Conservation (phyloP, 805 yeast species). For the Debaryomyces castellii region DNA sequence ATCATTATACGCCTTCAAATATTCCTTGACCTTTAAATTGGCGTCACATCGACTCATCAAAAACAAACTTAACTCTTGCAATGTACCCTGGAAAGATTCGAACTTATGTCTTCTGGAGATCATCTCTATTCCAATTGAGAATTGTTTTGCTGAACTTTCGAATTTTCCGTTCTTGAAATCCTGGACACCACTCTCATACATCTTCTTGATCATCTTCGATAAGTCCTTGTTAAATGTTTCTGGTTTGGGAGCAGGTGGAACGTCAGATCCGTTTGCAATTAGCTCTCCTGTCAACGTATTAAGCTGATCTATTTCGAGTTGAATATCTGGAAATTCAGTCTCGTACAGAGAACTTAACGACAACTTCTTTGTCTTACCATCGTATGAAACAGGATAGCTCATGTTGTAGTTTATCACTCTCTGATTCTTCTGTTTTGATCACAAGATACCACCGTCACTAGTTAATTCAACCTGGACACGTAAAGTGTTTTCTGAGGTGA, state of each 20-base stretch:
- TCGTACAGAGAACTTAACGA: conserved; percentile 16
- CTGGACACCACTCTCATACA: conserved; percentile 63
- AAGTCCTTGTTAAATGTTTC: conserved; percentile 55
- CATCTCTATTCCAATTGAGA: conserved; percentile 66
- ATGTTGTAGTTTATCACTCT: conserved; percentile 7
- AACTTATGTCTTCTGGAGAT: conserved; percentile 67
- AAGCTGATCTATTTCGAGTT: conserved; percentile 44
- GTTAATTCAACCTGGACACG: background rate
- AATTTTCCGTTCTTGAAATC: conserved; percentile 55
- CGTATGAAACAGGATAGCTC: conserved; percentile 25
- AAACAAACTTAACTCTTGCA: conserved; percentile 66
- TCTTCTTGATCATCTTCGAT: conserved; percentile 59
- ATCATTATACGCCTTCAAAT: conserved; percentile 63
- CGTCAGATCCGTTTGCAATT: conserved; percentile 42
- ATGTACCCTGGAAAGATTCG: conserved; percentile 70
- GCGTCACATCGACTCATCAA: conserved; percentile 74
- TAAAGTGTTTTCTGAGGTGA: background rate
- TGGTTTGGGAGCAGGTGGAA: conserved; percentile 56
- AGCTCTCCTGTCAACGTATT: conserved; percentile 38
- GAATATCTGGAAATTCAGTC: conserved; percentile 24
- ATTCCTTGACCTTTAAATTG: conserved; percentile 52
- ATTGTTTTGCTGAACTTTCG: conserved; percentile 62
- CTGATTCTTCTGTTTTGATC: background rate
- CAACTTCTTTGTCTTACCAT: conserved; percentile 26
- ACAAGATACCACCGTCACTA: background rate